These are phyloP conservation scores for Raffaelea deltoideospora DNA, from an alignment of 2,329 filamentous ascomycete species.

Conservation along the genomic window DNA sequence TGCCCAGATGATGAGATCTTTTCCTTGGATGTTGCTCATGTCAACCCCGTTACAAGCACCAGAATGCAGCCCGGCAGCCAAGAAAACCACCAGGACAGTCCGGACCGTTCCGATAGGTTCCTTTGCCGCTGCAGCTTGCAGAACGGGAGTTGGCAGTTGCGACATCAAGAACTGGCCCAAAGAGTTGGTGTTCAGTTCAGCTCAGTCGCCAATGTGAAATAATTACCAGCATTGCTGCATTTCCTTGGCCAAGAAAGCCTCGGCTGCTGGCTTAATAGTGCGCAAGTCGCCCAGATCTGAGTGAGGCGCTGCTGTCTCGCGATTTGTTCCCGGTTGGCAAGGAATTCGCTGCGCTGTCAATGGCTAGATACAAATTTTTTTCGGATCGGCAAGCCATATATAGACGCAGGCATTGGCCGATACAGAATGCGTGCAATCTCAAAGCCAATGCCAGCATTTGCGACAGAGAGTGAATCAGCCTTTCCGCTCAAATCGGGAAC, in stretches of 20 bases:
- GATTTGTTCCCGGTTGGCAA: too few species aligned
- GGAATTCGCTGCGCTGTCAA: too few species aligned
- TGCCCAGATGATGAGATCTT: too few species aligned
- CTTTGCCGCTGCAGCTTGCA: conserved; percentile 8
- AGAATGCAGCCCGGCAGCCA: conserved; percentile 3
- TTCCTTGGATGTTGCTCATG: too few species aligned
- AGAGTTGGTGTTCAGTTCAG: conserved; percentile 10
- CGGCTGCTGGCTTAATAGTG: conserved; percentile 12
- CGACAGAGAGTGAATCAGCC: conserved; percentile 30
- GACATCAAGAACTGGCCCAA: conserved; percentile 11
- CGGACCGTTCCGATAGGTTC: conserved; percentile 6
- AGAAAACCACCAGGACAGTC: conserved; percentile 14
- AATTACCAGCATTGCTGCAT: too few species aligned
- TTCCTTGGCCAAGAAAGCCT: conserved; percentile 11
- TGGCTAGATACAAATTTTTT: conserved; percentile 23
- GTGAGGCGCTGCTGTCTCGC: too few species aligned
- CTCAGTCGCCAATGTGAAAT: too few species aligned
- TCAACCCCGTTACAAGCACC: conserved; percentile 8
- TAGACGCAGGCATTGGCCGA: conserved; percentile 33
- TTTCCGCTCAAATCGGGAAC: conserved; percentile 14
- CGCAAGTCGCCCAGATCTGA: conserved; percentile 16
- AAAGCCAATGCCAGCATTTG: conserved; percentile 25
- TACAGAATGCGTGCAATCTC: conserved; percentile 36
- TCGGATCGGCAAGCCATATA: conserved; percentile 28
- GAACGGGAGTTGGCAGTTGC: conserved; percentile 11